Evolutionary conservation across 495 filamentous ascomycete genomes (phyloP), one percentile per base, ranked within the genome.

Genomic region (Aspergillus taichungensis): DNA sequence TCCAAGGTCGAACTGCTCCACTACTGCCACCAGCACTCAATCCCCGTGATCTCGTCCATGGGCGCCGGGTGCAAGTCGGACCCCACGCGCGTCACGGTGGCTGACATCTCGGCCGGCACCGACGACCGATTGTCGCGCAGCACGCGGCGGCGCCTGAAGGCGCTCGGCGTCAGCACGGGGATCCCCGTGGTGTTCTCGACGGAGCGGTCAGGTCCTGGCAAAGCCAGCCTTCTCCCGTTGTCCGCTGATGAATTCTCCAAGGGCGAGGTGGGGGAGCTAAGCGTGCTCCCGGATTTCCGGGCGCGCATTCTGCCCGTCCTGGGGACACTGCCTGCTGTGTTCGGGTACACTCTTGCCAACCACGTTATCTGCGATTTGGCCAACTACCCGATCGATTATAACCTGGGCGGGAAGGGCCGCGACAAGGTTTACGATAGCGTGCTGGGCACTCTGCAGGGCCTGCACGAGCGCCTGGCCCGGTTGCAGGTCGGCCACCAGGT

Each of bases 51-150:
- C 45, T 89, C 87, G 8, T 88, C 88, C 6, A 99, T 97, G 92
- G 92, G 92, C 1, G 92, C 92, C 1, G 92, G 90, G 1, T 97
- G 91, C 63, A 99, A 99, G 69, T 90, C 87, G 9, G 92, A 99
- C 56, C 94, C 94, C 3, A 95, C 91, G 1, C 75, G 83, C n/a
- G 77, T 98, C 42, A 82, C 85, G 54, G 84, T 97, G 13, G 88
- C 88, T 13, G 92, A 99, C 56, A 96, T 99, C 50, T 89, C 86
- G 3, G 74, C 79, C 4, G 92, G 84, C 52, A 85, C 82, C 0
- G 92, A 97, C 51, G 92, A 99, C 52, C 87, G 85, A 10, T 76
- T 99, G 3, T 95, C 88, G 18, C 78, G 88, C 56, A 79, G 80
- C 27, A 95, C 89, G 5, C 75, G 92, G 14, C 77, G 90, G 5